These are phyloP conservation scores for Phytopythium litorale DNA, from an alignment of 352 stramenopile species.

Conservation along the genomic window DNA sequence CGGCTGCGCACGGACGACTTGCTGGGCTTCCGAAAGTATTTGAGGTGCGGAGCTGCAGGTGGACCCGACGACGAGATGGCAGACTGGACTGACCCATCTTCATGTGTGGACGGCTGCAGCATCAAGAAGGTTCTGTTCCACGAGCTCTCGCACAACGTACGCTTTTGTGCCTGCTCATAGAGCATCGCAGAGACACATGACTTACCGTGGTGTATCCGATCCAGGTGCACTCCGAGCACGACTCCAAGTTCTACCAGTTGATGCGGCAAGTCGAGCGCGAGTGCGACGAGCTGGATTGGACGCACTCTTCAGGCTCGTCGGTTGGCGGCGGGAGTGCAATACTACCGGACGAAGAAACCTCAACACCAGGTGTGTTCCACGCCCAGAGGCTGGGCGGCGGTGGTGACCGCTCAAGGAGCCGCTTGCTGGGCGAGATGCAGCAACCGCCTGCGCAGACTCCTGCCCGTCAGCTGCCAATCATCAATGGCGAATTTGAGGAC, in stretches of 20 bases:
- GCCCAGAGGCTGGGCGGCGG: constrained; percentile 16
- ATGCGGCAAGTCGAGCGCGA: constrained; percentile 77
- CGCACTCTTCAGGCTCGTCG: constrained; percentile 27
- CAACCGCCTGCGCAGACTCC: not conserved
- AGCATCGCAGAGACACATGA: not conserved
- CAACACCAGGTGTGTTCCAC: not conserved
- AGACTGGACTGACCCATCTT: not conserved
- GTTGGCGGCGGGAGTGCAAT: constrained; percentile 26
- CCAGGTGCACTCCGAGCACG: constrained; percentile 72
- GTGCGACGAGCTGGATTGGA: constrained; percentile 72
- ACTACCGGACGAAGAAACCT: constrained; percentile 14
- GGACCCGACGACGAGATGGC: not conserved
- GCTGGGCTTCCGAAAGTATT: constrained; percentile 88
- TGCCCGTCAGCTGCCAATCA: too few relatives aligned
- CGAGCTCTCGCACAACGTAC: constrained; percentile 93
- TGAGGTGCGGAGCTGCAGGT: constrained; percentile 36
- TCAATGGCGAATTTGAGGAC: not conserved
- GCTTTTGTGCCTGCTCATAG: not conserved
- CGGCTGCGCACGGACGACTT: constrained; percentile 94
- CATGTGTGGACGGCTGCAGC: constrained; percentile 22
- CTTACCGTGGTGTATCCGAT: not conserved
- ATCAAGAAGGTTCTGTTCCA: constrained; percentile 95
- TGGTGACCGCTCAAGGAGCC: constrained; percentile 19
- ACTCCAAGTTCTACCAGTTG: constrained; percentile 79
- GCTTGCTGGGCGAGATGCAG: constrained; percentile 14